These are phyloP conservation scores for Fusarium clavum DNA, from an alignment of 2,329 filamentous ascomycete genomes.

Conservation along the genomic window DNA sequence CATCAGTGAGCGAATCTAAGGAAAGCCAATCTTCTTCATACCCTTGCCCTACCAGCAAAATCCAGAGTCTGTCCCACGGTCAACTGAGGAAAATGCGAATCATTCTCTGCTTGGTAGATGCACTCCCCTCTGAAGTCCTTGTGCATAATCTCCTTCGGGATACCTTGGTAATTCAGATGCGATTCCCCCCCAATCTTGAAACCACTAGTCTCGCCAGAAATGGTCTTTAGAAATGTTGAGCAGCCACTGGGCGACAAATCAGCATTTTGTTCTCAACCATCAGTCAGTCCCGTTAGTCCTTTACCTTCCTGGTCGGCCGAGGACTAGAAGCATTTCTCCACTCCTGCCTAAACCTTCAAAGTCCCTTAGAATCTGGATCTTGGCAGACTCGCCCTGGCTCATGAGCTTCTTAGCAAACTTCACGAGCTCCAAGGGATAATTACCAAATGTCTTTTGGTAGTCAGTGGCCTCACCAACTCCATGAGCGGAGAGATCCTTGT, in stretches of 20 bases:
- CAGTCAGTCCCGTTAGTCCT: neutral
- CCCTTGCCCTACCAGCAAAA: slow-evolving; percentile 60
- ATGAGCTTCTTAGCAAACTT: neutral
- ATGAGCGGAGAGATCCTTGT: neutral
- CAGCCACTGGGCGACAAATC: slow-evolving; percentile 64
- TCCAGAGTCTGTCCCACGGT: slow-evolving; percentile 80
- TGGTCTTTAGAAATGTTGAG: slow-evolving; percentile 83
- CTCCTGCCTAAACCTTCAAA: slow-evolving; percentile 74
- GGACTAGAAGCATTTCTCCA: slow-evolving; percentile 78
- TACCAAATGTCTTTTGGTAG: neutral
- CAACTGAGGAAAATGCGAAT: slow-evolving; percentile 80
- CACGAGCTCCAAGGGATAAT: neutral
- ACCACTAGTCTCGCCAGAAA: slow-evolving; percentile 82
- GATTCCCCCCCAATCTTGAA: slow-evolving; percentile 75
- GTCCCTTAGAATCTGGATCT: slow-evolving; percentile 63
- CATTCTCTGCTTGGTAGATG: slow-evolving; percentile 85
- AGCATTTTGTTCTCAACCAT: neutral
- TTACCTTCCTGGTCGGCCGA: slow-evolving; percentile 69
- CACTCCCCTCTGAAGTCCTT: slow-evolving; percentile 72
- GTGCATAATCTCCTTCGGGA: slow-evolving; percentile 26
- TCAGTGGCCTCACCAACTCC: neutral
- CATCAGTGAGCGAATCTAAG: neutral
- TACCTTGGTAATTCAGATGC: slow-evolving; percentile 82
- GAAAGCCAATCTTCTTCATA: neutral
- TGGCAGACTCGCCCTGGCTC: neutral